Base-by-base conservation (phyloP, 345 rosid species). In the Gynandropsis gynandra region DNA sequence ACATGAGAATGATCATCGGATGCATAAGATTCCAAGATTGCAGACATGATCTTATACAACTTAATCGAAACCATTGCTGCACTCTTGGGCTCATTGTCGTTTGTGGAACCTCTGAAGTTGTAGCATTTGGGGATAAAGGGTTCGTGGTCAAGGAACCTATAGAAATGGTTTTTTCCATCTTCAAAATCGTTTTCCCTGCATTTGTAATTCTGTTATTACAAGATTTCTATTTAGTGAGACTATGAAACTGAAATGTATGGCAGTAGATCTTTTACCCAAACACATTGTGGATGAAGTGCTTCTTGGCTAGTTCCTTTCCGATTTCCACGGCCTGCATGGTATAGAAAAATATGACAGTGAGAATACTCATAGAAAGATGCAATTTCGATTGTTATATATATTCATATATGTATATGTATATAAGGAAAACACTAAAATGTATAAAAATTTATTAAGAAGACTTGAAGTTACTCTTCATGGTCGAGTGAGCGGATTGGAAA, bases 101-200 rank as follows among this genome's bases (percentile, higher is more conserved):
- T 78, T 9, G 81, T 80, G 12, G 73, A 52, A 27, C 77, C 78
- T 41, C 81, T 62, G 52, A 80, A 80, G 38, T 84, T 84, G 69
- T 69, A 80, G 75, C 94, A 78, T 58, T 65, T 76, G 20, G 76
- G 66, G 46, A 82, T 75, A 70, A 49, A 78, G 4, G 96, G 79
- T 44, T 80, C 88, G 19, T 92, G 95, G 75, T 92, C 98, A 0
- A 92, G 79, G 63, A 87, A 79, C 44, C 95, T 87, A 51, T 87
- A 87, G 52, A 68, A 79, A 55, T 82, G 81, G 40, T 79, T 82
- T 24, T 24, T 24, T 37, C 96, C 96, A 66, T 76, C 83, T 70
- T 80, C 96, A 60, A 92, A 92, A 4, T 76, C 88, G 53, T 79
- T 87, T 59, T 72, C 87, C 63, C 98, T 92, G 18, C 37, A 13